phyloP scores from a whole-genome alignment of 768 basidiomycete genomes.

The Psilocybe cubensis region DNA sequence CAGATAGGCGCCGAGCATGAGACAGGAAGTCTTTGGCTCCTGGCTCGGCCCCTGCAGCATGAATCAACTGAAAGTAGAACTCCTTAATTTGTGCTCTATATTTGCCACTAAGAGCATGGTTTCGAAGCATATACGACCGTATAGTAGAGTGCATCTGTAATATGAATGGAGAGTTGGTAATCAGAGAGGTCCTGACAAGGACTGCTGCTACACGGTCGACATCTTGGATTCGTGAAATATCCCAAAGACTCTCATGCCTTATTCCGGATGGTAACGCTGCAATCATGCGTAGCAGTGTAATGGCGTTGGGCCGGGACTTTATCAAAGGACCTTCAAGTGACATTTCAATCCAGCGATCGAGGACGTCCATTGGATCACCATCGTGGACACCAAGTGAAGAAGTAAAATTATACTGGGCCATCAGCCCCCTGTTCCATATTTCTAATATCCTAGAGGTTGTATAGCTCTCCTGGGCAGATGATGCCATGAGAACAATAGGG shows the following conservation, averaged over 20 bases:
- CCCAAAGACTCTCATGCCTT: neutral
- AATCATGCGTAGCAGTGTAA: conserved; percentile 10
- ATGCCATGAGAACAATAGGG: conserved; percentile 12
- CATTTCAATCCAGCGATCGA: conserved; percentile 1
- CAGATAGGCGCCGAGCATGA: neutral
- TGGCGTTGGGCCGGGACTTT: conserved; percentile 3
- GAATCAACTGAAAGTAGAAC: conserved; percentile 1
- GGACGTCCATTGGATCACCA: neutral
- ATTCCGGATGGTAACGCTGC: conserved; percentile 9
- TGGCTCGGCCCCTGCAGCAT: neutral
- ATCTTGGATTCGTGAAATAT: conserved; percentile 1
- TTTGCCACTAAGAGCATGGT: neutral
- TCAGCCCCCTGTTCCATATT: neutral
- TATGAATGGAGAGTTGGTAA: neutral
- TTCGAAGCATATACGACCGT: conserved; percentile 10
- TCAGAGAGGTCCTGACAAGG: neutral
- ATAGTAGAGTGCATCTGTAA: conserved; percentile 10
- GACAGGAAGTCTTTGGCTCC: neutral
- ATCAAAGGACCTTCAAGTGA: conserved; percentile 3
- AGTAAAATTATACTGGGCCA: neutral
- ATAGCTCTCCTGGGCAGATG: conserved; percentile 7
- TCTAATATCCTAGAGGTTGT: conserved; percentile 7
- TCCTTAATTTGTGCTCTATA: neutral
- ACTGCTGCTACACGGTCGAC: neutral
- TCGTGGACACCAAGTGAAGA: neutral